phyloP scores from a whole-genome alignment of 2,329 filamentous ascomycete species.

The Cucurbitaria berberidis region DNA sequence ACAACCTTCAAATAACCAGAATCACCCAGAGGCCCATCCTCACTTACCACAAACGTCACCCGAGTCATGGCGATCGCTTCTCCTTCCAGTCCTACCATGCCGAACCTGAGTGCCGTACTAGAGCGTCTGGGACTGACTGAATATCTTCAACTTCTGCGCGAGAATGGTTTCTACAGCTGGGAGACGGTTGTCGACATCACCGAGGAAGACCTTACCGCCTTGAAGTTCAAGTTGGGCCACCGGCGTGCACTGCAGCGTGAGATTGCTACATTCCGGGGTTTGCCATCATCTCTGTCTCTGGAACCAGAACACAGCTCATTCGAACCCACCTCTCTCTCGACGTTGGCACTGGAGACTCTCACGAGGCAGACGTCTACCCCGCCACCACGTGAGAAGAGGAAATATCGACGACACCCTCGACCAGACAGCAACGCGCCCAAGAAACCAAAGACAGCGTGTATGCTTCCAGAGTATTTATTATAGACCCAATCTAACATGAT shows the following conservation, averaged over 20 bases:
- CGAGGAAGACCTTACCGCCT: slow-evolving; percentile 45
- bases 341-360: slow-evolving; percentile 38
- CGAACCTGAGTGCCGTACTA: slow-evolving; percentile 37
- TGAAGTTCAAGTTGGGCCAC: slow-evolving; percentile 51
- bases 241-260: slow-evolving; percentile 48
- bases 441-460: slow-evolving; percentile 51
- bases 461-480: slow-evolving; percentile 6
- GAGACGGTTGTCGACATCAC: slow-evolving; percentile 50
- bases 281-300: slow-evolving; percentile 36
- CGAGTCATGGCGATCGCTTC: slow-evolving; percentile 37
- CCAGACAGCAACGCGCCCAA: slow-evolving; percentile 48
- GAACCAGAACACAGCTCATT: slow-evolving; percentile 25
- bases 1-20: slow-evolving; percentile 28
- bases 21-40: slow-evolving; percentile 20
- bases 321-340: slow-evolving; percentile 35
- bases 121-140: slow-evolving; percentile 38
- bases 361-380: slow-evolving; percentile 30
- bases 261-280: slow-evolving; percentile 46
- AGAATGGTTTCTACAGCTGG: slow-evolving; percentile 49
- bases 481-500: slow-evolving; percentile 12
- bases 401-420: slow-evolving; percentile 47
- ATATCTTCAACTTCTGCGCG: slow-evolving; percentile 36
- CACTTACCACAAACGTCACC: slow-evolving; percentile 21
- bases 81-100: slow-evolving; percentile 22
- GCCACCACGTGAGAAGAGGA: slow-evolving; percentile 41